Evolutionary conservation across 345 rosid genomes (phyloP), one percentile per base, ranked within the genome.

Genomic region (Cardamine chenopodiifolia): DNA sequence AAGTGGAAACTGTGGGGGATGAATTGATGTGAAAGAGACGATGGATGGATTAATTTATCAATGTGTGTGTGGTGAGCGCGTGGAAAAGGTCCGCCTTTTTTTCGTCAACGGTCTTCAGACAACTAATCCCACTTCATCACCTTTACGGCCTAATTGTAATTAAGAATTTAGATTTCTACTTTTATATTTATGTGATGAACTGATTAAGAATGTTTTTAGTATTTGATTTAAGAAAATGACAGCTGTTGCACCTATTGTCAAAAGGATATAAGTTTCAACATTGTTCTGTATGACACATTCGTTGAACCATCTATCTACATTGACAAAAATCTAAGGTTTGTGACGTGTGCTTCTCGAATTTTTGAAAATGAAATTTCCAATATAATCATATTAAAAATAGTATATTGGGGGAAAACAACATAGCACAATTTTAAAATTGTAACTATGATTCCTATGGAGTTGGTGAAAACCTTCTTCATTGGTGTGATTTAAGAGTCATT

Each of bases 91-190:
- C 64, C 19, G 66, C 68, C 37, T 47, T 65, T 53, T 13, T 7
- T n/a, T 22, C 42, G 83, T 80, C 82, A 82, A 78, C 78, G 66
- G 66, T 26, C 70, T 75, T 59, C 47, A 49, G 72, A 59, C 54
- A 74, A 67, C 73, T 74, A 67, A 57, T 48, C 78, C 62, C 62
- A 75, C 70, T 68, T 48, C 49, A 65, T 56, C 37, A 57, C 28
- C 18, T 25, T 42, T 29, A n/a, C 35, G 37, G 9, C 71, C 56
- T 73, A 29, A 50, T 37, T 18, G 39, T 52, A 18, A 60, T 62
- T 66, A 32, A 14, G 22, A 14, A 52, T 39, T 35, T 17, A 7
- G 1, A 20, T 45, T 49, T 25, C 34, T 22, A 60, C 7, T 7
- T 47, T 22, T 28, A 3, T 2, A 26, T 26, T 13, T 6, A 71